Evolutionary conservation across 163 green algal species (phyloP).

Genomic region (Prototheca wickerhamii): DNA sequence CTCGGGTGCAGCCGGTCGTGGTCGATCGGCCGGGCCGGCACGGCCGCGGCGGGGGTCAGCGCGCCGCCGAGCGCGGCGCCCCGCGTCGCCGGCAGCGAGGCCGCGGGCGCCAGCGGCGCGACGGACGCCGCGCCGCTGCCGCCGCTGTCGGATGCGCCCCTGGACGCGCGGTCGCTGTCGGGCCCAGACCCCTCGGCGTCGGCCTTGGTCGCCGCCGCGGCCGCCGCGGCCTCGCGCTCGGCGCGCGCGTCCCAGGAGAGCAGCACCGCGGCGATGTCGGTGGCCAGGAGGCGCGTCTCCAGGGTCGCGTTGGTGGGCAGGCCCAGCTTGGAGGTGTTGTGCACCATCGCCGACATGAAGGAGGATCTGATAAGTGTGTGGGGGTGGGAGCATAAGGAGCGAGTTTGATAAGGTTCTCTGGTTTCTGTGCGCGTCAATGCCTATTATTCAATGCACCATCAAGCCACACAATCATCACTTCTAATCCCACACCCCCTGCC

Average conservation of each 20-base stretch:
- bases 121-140: neutral
- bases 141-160: no score
- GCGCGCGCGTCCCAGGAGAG: conserved; percentile 69
- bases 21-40: conserved; percentile 10
- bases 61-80: no score
- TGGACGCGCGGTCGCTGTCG: no score
- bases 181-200: neutral
- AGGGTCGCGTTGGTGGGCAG: conserved; percentile 45
- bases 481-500: no score
- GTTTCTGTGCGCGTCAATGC: no score
- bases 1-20: conserved; percentile 44
- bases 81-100: neutral
- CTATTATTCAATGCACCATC: no score
- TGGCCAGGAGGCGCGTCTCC: conserved; percentile 75
- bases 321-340: conserved; percentile 64
- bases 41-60: conserved; percentile 5
- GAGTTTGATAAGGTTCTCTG: no score
- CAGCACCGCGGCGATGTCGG: conserved; percentile 83
- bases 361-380: conserved; percentile 37
- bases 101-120: neutral
- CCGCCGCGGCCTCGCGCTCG: neutral
- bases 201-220: neutral
- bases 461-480: neutral
- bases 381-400: no score
- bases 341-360: conserved; percentile 88